These are phyloP conservation scores for Carex scoparia DNA, from an alignment of 176 grass and related monocot genomes.

Conservation along the genomic window DNA sequence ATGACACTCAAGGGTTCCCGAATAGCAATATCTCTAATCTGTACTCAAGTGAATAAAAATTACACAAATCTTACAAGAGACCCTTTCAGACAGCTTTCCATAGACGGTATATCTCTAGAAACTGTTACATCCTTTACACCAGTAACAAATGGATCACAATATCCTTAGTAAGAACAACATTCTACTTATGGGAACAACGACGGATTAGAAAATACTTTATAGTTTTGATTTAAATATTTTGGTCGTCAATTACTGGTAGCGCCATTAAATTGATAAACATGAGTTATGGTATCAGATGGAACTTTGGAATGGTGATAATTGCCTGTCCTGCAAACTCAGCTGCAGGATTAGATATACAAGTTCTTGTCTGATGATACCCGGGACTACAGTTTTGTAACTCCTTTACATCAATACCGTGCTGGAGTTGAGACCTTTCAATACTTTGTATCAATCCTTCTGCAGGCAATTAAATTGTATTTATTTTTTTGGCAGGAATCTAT, in stretches of 20 bases:
- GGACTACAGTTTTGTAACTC: conserved; percentile 4
- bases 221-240: conserved; percentile 34
- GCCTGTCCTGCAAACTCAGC: too few species aligned
- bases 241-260: conserved; percentile 29
- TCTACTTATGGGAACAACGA: conserved; percentile 38
- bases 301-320: neutral
- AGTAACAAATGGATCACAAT: neutral
- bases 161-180: conserved; percentile 29
- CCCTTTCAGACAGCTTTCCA: conserved; percentile 41
- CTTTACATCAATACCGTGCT: neutral
- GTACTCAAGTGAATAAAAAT: neutral
- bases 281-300: too few species aligned
- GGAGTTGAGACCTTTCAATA: too few species aligned
- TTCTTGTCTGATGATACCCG: neutral
- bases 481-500: conserved; percentile 32
- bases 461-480: neutral
- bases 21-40: conserved; percentile 34
- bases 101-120: neutral
- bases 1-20: conserved; percentile 29
- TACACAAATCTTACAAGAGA: neutral
- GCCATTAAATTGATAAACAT: neutral
- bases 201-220: neutral
- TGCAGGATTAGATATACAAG: too few species aligned
- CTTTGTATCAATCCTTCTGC: neutral
- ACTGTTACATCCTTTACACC: conserved; percentile 24